Evolutionary conservation across 768 basidiomycete species (phyloP).

Genomic region (Mrakia blollopis): DNA sequence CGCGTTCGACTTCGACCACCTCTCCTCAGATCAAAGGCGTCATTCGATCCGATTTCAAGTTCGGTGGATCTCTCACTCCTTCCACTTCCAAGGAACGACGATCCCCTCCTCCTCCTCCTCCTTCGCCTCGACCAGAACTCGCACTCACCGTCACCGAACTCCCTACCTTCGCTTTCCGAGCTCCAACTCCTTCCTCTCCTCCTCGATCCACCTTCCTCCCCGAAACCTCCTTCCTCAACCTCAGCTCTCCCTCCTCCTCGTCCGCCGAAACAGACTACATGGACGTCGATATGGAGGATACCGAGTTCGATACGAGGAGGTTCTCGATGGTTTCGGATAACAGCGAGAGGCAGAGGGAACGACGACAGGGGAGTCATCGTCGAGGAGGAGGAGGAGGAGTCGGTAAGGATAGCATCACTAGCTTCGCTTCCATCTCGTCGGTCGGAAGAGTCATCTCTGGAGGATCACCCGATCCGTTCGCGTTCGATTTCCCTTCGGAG

Average conservation of each 20-base stretch:
- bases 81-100: neutral
- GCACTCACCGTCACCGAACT: neutral
- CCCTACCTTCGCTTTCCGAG: conserved; percentile 16
- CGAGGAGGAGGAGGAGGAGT: neutral
- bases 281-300: conserved; percentile 1
- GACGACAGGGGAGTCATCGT: conserved; percentile 1
- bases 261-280: neutral
- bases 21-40: conserved; percentile 19
- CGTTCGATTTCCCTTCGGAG: conserved; percentile 18
- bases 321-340: conserved; percentile 19
- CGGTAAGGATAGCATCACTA: neutral
- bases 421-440: conserved; percentile 22
- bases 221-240: conserved; percentile 5
- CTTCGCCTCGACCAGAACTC: neutral
- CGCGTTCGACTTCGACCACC: conserved; percentile 10
- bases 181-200: conserved; percentile 18
- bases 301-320: neutral
- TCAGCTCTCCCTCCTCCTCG: neutral
- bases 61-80: neutral
- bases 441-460: conserved; percentile 17
- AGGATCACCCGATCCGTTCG: conserved; percentile 15
- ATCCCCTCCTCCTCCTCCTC: neutral
- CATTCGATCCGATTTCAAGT: conserved; percentile 24
- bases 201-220: conserved; percentile 3
- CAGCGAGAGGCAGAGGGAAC: conserved; percentile 13